A percentile compares a stretch with the other conserved stretches of the same genome.
These are phyloP conservation scores for Starmerella tilneyi DNA, from an alignment of 805 yeast genomes.

Conservation along the genomic window DNA sequence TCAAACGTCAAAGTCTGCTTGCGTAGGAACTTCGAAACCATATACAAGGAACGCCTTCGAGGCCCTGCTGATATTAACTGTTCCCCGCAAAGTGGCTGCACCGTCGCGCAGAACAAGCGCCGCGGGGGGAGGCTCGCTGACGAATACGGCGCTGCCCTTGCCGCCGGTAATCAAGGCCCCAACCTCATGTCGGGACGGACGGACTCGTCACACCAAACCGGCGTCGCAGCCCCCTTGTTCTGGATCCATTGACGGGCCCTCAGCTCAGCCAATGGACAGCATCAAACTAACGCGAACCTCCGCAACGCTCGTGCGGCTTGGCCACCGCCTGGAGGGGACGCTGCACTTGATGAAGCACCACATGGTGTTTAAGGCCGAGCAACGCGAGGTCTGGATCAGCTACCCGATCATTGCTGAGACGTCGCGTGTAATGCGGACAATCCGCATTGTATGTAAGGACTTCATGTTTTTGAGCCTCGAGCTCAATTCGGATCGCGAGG, in stretches of 20 bases:
- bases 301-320: conserved; percentile 45
- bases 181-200: too few species aligned
- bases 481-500: conserved; percentile 47
- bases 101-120: too few species aligned
- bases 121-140: too few species aligned
- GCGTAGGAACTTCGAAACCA: too few species aligned
- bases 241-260: conserved; percentile 1
- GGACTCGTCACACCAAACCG: too few species aligned
- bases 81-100: too few species aligned
- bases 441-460: conserved; percentile 73
- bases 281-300: conserved; percentile 31
- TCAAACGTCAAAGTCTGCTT: too few species aligned
- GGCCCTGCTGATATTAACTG: too few species aligned
- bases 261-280: conserved; percentile 15
- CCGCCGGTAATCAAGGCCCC: too few species aligned
- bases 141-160: too few species aligned
- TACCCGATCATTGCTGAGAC: conserved; percentile 64
- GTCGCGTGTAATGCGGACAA: conserved; percentile 24
- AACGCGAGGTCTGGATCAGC: conserved; percentile 78
- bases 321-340: conserved; percentile 46
- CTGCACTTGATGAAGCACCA: conserved; percentile 68
- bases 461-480: conserved; percentile 73
- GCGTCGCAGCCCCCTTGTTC: too few species aligned
- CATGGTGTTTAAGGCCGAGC: conserved; percentile 43
- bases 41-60: too few species aligned